phyloP scores from a whole-genome alignment of 73 alveolate genomes.

The Durusdinium trenchii region DNA sequence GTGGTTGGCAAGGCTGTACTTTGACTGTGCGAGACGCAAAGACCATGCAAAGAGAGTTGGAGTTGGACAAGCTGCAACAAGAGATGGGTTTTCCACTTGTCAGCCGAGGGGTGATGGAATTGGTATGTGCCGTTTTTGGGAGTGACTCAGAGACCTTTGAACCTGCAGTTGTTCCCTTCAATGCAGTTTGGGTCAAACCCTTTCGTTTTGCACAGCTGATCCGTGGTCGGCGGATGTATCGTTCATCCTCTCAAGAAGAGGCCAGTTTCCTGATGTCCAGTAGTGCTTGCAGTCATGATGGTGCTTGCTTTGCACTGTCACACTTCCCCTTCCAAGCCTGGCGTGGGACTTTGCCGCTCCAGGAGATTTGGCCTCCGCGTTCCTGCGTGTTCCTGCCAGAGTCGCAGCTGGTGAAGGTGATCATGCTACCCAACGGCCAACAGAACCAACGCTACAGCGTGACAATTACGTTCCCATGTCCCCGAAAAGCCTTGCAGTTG shows the following conservation, averaged over 20 bases:
- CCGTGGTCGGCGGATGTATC: neutral
- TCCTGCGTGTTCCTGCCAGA: constrained; percentile 12
- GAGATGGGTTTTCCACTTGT: neutral
- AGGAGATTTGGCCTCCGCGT: neutral
- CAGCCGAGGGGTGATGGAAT: constrained; percentile 15
- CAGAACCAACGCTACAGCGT: neutral
- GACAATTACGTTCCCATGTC: neutral
- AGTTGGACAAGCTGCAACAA: neutral
- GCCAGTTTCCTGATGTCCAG: neutral
- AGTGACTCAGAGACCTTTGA: neutral
- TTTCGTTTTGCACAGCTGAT: neutral
- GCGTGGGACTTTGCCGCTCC: constrained; percentile 28
- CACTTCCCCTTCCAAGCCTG: constrained; percentile 45
- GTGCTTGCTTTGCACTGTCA: neutral
- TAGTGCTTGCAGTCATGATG: neutral
- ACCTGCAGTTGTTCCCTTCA: constrained; percentile 47
- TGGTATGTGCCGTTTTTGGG: constrained; percentile 35
- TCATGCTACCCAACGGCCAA: neutral
- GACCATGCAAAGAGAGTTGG: neutral
- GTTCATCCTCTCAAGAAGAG: neutral
- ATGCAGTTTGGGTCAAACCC: constrained; percentile 63
- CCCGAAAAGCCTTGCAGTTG: neutral
- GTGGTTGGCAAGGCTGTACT: constrained; percentile 57
- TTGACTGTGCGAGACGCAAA: constrained; percentile 36
- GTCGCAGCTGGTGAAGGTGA: neutral